Evolutionary conservation across 208 protist species (phyloP), one percentile per base, ranked within the genome.

Genomic region (Trypanosoma theileri): DNA sequence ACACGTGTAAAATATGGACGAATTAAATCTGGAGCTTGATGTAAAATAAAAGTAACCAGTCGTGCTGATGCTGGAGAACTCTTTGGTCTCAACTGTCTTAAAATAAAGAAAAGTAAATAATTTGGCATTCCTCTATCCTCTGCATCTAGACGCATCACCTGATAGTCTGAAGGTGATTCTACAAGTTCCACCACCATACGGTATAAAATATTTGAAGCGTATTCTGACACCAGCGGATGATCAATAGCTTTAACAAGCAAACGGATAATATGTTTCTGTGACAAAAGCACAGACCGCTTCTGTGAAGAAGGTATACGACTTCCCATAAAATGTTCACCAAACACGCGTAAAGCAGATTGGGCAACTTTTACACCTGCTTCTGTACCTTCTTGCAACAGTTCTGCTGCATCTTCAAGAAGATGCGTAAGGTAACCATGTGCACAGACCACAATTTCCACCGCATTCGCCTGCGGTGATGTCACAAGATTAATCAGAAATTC

Each of bases 111-210:
- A 57, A 96, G 84, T 24, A 93, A 59, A 59, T 86, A 94, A 72
- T 96, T 96, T 31, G 91, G 91, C 91, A 96, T 94, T 26, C 91
- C 91, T 24, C 79, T 77, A 51, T 94, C 88, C 12, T 79, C 77
- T 19, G 81, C 60, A 65, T 96, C 88, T 17, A 86, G 62, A 21
- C 84, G 84, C 28, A 77, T 82, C 59, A 79, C 82, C 57, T 85
- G 75, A 82, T 94, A 96, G 76, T 96, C 86, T 22, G 83, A 66
- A 8, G 88, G 88, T 7, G 85, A 91, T 60, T 96, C 91, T 21
- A 85, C 68, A 35, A 93, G 65, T 54, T 93, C 87, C 19, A 84
- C 70, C 13, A 86, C 81, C 42, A 93, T 66, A n/a, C 73, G 69
- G 57, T 83, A 86, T 4, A 96, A 59, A 28, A 94, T 81, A 59